Percentiles rank a stretch among this genome's conserved stretches.
Conservation (phyloP, 805 yeast genomes). For the Starmerella geochares region DNA sequence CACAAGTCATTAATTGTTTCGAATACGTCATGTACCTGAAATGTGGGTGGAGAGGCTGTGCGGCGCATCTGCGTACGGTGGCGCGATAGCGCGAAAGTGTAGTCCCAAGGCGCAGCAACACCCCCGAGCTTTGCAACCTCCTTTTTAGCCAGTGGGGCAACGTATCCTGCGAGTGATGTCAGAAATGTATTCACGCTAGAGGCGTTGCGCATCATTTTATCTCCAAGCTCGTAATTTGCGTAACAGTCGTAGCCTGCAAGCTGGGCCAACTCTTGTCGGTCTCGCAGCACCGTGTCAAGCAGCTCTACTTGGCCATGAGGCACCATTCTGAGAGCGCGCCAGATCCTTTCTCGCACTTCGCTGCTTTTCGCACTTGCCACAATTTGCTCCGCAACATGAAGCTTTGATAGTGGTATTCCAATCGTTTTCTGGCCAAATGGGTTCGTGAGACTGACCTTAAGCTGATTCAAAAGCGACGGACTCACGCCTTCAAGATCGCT, state of each 20-base stretch:
- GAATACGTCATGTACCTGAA: constrained; percentile 77
- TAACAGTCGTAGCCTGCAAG: constrained; percentile 61
- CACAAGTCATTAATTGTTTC: constrained; percentile 70
- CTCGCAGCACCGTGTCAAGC: constrained; percentile 49
- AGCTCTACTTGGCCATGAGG: constrained; percentile 50
- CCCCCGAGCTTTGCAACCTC: constrained; percentile 45
- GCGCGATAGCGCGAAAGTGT: constrained; percentile 51
- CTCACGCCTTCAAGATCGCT: constrained; percentile 30
- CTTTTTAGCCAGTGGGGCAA: constrained; percentile 43
- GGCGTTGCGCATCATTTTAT: constrained; percentile 81
- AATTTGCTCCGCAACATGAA: constrained; percentile 50
- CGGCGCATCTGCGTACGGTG: constrained; percentile 27
- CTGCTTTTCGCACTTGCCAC: constrained; percentile 49
- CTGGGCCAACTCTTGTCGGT: constrained; percentile 60
- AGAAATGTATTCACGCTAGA: constrained; percentile 65
- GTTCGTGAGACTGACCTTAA: constrained; percentile 11
- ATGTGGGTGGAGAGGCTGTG: constrained; percentile 43
- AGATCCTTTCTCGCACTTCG: constrained; percentile 51
- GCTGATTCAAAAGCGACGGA: constrained; percentile 27
- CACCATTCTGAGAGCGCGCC: constrained; percentile 66
- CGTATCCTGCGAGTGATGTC: constrained; percentile 44
- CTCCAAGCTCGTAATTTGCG: constrained; percentile 71
- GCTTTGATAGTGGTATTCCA: constrained; percentile 11
- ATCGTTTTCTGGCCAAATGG: neutral
- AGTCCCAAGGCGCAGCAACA: constrained; percentile 65